These are phyloP conservation scores for Coffea canephora DNA, from an alignment of 257 asterid genomes.

Conservation along the genomic window DNA sequence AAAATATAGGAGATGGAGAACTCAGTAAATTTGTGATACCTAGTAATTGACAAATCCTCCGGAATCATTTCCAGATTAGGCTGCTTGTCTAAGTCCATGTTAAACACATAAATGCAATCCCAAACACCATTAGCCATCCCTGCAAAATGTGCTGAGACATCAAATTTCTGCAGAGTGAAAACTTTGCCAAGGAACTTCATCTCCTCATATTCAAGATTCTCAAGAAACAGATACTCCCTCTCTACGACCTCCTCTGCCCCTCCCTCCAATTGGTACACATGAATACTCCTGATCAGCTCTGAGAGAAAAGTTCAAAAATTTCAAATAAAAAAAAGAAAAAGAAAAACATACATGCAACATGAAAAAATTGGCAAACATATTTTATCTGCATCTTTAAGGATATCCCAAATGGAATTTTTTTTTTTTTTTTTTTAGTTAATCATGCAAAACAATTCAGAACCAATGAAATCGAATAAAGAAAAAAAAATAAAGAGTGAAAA, in stretches of 20 bases:
- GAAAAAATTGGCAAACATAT: neutral
- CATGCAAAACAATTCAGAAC: neutral
- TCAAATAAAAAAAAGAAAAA: neutral
- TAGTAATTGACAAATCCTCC: slow-evolving; percentile 12
- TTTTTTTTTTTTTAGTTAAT: neutral
- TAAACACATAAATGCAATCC: slow-evolving; percentile 31
- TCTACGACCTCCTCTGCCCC: slow-evolving; percentile 25
- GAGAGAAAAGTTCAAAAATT: neutral
- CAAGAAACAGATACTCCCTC: slow-evolving; percentile 29
- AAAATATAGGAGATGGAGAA: neutral
- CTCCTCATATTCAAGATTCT: slow-evolving; percentile 26
- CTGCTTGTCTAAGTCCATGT: neutral
- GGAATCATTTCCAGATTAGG: slow-evolving; percentile 17
- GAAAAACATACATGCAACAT: slow-evolving; percentile 4
- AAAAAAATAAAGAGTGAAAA: neutral
- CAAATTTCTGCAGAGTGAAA: slow-evolving; percentile 23
- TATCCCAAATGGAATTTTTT: slow-evolving; percentile 1
- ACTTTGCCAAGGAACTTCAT: slow-evolving; percentile 13
- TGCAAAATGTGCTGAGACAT: slow-evolving; percentile 16
- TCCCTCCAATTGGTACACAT: slow-evolving; percentile 21
- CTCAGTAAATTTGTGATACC: slow-evolving; percentile 12
- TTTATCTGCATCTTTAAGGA: neutral
- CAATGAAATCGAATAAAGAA: neutral
- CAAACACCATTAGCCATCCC: slow-evolving; percentile 30
- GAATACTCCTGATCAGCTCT: slow-evolving; percentile 33